Evolutionary conservation across 2,329 filamentous ascomycete species (phyloP).

Genomic region (Trichophyton equinum): DNA sequence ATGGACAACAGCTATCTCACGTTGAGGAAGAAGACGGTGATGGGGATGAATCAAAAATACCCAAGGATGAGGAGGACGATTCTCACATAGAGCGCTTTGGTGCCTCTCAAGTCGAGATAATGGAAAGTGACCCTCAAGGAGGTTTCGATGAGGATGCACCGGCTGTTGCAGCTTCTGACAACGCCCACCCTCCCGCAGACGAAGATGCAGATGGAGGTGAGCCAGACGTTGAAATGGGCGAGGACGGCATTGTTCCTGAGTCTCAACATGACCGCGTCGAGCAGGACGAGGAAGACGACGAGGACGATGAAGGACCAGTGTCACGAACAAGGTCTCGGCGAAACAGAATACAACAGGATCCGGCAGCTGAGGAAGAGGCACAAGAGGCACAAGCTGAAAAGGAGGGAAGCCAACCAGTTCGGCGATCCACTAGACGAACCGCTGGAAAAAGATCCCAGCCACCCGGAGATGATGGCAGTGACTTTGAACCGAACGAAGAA

Average conservation of each 20-base stretch:
- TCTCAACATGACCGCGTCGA: conserved; percentile 29
- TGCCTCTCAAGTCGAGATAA: conserved; percentile 29
- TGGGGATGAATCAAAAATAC: neutral
- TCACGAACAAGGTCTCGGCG: conserved; percentile 27
- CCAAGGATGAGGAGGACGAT: neutral
- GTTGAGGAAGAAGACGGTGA: neutral
- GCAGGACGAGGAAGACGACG: conserved; percentile 26
- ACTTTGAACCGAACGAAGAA: conserved; percentile 47
- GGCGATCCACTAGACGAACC: conserved; percentile 31
- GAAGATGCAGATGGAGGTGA: conserved; percentile 15
- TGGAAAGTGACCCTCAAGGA: conserved; percentile 30
- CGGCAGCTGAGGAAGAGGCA: conserved; percentile 21
- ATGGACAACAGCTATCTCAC: neutral
- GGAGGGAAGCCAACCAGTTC: conserved; percentile 20
- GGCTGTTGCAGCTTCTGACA: conserved; percentile 12
- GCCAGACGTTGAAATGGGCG: conserved; percentile 26
- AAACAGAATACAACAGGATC: conserved; percentile 18
- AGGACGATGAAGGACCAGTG: conserved; percentile 45
- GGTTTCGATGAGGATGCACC: conserved; percentile 24
- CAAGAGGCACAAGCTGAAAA: conserved; percentile 16
- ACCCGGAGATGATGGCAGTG: conserved; percentile 44
- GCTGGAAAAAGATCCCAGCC: conserved; percentile 33
- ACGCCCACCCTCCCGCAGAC: conserved; percentile 5
- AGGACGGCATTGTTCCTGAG: conserved; percentile 30
- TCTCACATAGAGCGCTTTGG: conserved; percentile 6